Evolutionary conservation across 2,329 filamentous ascomycete species (phyloP).

Genomic region (Exophiala sp.): DNA sequence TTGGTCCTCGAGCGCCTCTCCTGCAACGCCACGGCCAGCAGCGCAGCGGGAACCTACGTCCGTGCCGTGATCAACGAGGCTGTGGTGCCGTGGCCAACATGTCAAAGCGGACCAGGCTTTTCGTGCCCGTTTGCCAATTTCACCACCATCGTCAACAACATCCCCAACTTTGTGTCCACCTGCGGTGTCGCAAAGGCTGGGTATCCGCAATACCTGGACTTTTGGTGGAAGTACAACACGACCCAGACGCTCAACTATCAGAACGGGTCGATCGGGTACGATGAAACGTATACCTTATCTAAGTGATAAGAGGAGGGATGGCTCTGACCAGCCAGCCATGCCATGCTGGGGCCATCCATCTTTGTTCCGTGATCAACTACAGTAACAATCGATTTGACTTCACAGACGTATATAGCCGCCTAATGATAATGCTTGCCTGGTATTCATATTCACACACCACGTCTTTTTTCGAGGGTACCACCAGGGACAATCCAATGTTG

Average conservation of each 20-base stretch:
- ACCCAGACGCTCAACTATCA: constrained; percentile 3
- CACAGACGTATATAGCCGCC: no score
- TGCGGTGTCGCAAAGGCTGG: constrained; percentile 2
- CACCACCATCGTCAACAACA: not conserved
- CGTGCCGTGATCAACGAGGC: constrained; percentile 9
- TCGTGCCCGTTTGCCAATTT: constrained; percentile 4
- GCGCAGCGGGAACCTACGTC: not conserved
- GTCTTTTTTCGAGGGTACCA: no score
- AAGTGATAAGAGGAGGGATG: not conserved
- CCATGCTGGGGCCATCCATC: no score
- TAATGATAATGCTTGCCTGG: no score
- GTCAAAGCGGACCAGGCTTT: constrained; percentile 6
- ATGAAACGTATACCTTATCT: constrained; percentile 3
- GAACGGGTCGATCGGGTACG: constrained; percentile 1
- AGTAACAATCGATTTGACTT: no score
- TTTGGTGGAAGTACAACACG: constrained; percentile 10
- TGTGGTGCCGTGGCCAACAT: constrained; percentile 6
- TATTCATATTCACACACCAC: no score
- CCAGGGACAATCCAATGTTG: no score
- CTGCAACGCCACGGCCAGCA: constrained; percentile 8
- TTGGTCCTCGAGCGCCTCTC: constrained; percentile 5
- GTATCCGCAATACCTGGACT: constrained; percentile 6
- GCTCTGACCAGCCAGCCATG: no score
- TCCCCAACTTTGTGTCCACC: constrained; percentile 1
- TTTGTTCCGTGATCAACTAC: no score